Evolutionary conservation across 2,329 filamentous ascomycete genomes (phyloP).

Genomic region (Stachybotrys echinatus): DNA sequence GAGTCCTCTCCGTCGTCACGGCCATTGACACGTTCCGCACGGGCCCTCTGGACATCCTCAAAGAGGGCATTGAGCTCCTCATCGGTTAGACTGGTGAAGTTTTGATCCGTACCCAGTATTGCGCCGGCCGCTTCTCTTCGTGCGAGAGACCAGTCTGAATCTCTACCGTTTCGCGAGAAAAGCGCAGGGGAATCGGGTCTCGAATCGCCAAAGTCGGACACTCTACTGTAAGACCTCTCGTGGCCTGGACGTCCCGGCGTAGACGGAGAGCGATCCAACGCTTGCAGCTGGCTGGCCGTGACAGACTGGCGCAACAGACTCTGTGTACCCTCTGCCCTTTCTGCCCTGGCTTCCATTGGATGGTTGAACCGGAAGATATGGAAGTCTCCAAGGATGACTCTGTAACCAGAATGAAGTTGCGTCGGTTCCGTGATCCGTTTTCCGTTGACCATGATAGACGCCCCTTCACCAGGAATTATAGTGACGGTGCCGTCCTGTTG

Average conservation of each 20-base stretch:
- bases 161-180: conserved; percentile 58
- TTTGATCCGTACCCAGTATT: conserved; percentile 84
- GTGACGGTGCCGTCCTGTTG: conserved; percentile 81
- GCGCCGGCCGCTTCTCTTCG: conserved; percentile 88
- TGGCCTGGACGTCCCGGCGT: conserved; percentile 65
- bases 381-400: conserved; percentile 94
- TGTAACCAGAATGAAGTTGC: conserved; percentile 83
- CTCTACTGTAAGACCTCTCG: conserved; percentile 74
- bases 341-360: conserved; percentile 88
- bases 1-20: conserved; percentile 84
- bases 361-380: conserved; percentile 99
- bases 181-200: conserved; percentile 76
- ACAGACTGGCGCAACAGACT: conserved; percentile 82
- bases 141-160: conserved; percentile 93
- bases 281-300: conserved; percentile 55
- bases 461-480: conserved; percentile 81
- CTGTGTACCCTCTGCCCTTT: conserved; percentile 74
- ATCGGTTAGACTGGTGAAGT: conserved; percentile 82
- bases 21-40: conserved; percentile 66
- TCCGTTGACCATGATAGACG: conserved; percentile 97
- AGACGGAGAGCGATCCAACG: conserved; percentile 50
- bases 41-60: conserved; percentile 85
- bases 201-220: conserved; percentile 74
- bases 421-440: conserved; percentile 81
- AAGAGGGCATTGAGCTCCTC: conserved; percentile 92